A percentile compares a stretch with the other conserved stretches of the same genome.
These are phyloP conservation scores for Cytospora schulzeri DNA, from an alignment of 2,329 filamentous ascomycete species.

Conservation along the genomic window DNA sequence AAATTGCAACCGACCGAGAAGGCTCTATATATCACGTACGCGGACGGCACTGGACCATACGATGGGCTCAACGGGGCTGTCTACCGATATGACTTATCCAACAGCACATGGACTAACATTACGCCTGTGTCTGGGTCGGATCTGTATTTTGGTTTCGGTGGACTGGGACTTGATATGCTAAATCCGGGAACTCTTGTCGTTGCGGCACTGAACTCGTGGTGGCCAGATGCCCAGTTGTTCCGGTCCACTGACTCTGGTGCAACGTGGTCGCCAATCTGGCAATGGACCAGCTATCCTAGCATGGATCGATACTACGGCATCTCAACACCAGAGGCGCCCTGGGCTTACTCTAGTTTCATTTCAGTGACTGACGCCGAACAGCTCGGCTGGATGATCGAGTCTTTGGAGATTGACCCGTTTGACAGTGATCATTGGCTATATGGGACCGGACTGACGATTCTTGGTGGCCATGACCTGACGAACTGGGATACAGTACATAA, in stretches of 20 bases:
- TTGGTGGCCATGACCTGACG: slow-evolving; percentile 53
- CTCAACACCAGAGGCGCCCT: slow-evolving; percentile 52
- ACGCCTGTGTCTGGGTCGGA: slow-evolving; percentile 52
- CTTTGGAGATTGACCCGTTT: slow-evolving; percentile 58
- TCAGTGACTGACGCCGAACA: slow-evolving; percentile 48
- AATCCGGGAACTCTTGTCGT: slow-evolving; percentile 59
- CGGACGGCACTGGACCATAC: slow-evolving; percentile 58
- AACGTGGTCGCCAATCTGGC: slow-evolving; percentile 58
- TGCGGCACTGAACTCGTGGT: slow-evolving; percentile 60
- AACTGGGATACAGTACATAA: slow-evolving; percentile 55
- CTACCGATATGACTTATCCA: slow-evolving; percentile 55
- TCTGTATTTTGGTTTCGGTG: slow-evolving; percentile 58
- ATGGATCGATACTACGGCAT: slow-evolving; percentile 50
- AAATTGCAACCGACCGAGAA: slow-evolving; percentile 54
- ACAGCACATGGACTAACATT: slow-evolving; percentile 56
- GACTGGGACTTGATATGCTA: slow-evolving; percentile 54
- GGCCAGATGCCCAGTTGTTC: slow-evolving; percentile 59
- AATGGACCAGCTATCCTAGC: slow-evolving; percentile 49
- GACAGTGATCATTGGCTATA: slow-evolving; percentile 64
- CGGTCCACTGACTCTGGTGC: slow-evolving; percentile 56
- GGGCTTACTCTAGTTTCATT: slow-evolving; percentile 54
- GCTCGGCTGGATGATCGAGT: slow-evolving; percentile 64
- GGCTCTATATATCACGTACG: slow-evolving; percentile 56
- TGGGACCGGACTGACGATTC: slow-evolving; percentile 51
- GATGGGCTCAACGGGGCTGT: slow-evolving; percentile 57